A percentile compares a stretch with the other conserved stretches of the same genome.
These are phyloP conservation scores for Syncephalastrum sp. DNA, from an alignment of 371 early-diverging fungal species.

Conservation along the genomic window DNA sequence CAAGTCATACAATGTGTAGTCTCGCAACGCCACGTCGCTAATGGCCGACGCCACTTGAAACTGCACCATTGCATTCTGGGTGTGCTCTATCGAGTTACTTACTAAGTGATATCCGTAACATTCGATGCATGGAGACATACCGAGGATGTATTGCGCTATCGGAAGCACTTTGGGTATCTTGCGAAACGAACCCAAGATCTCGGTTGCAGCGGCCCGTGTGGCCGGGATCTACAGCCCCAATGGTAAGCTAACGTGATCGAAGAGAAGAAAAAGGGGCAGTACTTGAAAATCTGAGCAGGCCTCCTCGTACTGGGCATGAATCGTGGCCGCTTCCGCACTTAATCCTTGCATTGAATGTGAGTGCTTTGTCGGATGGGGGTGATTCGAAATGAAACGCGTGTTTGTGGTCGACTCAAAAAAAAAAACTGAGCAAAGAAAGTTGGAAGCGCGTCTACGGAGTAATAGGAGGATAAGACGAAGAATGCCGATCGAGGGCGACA, in stretches of 20 bases:
- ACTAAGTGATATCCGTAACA: not conserved
- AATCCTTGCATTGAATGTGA: too few species aligned
- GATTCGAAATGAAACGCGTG: too few species aligned
- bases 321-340: conserved; percentile 26
- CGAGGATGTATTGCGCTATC: conserved; percentile 63
- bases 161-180: conserved; percentile 62
- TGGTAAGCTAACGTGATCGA: not conserved
- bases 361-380: too few species aligned
- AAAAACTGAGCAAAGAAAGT: too few species aligned
- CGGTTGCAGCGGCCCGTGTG: conserved; percentile 60
- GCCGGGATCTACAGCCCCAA: conserved; percentile 36
- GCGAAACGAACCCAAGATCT: conserved; percentile 57
- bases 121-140: conserved; percentile 23
- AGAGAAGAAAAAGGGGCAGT: not conserved
- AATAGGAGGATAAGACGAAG: too few species aligned
- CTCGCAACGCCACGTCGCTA: conserved; percentile 55
- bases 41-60: conserved; percentile 66
- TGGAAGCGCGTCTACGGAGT: too few species aligned
- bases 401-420: too few species aligned
- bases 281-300: conserved; percentile 70
- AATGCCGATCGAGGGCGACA: too few species aligned
- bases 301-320: conserved; percentile 57
- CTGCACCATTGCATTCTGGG: conserved; percentile 54
- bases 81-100: conserved; percentile 41
- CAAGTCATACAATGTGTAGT: conserved; percentile 56